A percentile compares a stretch with the other conserved stretches of the same genome.
phyloP scores from a whole-genome alignment of 345 rosid genomes.

The Corchorus olitorius region DNA sequence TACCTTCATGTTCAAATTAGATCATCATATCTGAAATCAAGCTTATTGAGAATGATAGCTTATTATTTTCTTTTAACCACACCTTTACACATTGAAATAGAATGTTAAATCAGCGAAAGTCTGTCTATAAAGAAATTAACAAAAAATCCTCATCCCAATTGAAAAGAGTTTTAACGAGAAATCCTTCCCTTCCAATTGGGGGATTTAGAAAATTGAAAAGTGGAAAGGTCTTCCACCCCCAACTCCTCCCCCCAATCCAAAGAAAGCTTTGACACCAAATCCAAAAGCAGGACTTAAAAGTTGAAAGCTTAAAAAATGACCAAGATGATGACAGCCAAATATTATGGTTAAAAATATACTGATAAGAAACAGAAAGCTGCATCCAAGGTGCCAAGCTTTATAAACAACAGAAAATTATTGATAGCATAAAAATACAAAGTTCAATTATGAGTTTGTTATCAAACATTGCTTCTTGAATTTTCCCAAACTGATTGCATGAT shows the following conservation, averaged over 20 bases:
- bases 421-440: not conserved
- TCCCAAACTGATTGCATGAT: not conserved
- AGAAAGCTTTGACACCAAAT: not conserved
- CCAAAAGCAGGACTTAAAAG: not conserved
- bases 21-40: not conserved
- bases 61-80: not conserved
- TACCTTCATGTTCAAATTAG: not conserved
- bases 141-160: not conserved
- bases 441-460: not conserved
- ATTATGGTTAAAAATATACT: not conserved
- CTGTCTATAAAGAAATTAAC: not conserved
- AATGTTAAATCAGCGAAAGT: not conserved
- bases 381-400: not conserved
- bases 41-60: not conserved
- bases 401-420: not conserved
- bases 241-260: slow-evolving; percentile 3
- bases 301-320: slow-evolving; percentile 2
- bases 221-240: not conserved
- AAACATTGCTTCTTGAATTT: slow-evolving; percentile 6
- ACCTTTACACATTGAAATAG: not conserved
- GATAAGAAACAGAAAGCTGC: not conserved
- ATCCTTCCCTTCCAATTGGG: not conserved
- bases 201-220: not conserved
- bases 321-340: not conserved
- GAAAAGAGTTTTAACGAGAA: not conserved